Percentiles rank a stretch among this genome's conserved stretches.
These are phyloP conservation scores for Auriscalpium orientale DNA, from an alignment of 768 basidiomycete species.

Conservation along the genomic window DNA sequence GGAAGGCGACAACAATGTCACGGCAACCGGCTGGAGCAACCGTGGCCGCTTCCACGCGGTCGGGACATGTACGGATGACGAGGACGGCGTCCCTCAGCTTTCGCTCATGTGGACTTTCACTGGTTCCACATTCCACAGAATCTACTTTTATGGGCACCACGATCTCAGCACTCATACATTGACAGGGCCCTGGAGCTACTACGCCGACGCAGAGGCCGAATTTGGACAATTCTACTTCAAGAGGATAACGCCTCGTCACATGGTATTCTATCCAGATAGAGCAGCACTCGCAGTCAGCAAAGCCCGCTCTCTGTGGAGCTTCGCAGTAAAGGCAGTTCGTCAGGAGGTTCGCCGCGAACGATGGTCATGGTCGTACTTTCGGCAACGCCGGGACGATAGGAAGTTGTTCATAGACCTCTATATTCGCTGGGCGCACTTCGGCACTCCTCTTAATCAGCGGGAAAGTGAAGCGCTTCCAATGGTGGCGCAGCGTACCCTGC, in stretches of 20 bases:
- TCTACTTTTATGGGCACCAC: neutral
- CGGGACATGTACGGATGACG: neutral
- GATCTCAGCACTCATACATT: neutral
- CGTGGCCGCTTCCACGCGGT: neutral
- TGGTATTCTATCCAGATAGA: slow-evolving; percentile 7
- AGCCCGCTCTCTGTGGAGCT: slow-evolving; percentile 8
- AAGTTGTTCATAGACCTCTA: neutral
- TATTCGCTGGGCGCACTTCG: neutral
- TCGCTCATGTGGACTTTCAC: neutral
- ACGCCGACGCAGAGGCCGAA: neutral
- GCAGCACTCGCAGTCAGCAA: neutral
- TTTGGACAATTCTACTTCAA: slow-evolving; percentile 7
- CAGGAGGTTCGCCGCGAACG: slow-evolving; percentile 5
- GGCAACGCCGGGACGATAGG: slow-evolving; percentile 4
- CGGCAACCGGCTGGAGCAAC: neutral
- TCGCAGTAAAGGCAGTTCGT: slow-evolving; percentile 7
- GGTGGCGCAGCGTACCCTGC: neutral
- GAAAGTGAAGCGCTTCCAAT: neutral
- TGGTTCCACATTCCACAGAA: neutral
- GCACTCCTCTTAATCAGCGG: neutral
- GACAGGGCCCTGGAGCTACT: neutral
- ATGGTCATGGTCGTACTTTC: slow-evolving; percentile 16
- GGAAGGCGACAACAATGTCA: neutral
- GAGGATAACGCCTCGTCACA: slow-evolving; percentile 2
- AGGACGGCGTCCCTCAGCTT: no score